Evolutionary conservation across 116 monocot genomes (phyloP).

Genomic region (Trichopus zeylanicus): DNA sequence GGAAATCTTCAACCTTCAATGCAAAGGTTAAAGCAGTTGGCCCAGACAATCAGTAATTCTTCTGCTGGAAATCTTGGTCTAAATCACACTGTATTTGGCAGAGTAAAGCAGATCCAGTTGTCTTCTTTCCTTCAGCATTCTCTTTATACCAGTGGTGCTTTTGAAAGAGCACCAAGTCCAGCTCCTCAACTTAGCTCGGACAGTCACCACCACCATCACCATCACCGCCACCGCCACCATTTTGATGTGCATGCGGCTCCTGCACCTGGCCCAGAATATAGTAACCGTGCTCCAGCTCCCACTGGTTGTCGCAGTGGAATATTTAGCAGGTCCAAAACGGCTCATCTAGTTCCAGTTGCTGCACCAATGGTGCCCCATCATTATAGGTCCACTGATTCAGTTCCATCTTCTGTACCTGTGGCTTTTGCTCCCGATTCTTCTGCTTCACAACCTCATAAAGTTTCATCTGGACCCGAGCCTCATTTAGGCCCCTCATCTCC

Average conservation of each 20-base stretch:
- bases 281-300: constrained; percentile 16
- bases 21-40: constrained; percentile 82
- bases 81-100: constrained; percentile 91
- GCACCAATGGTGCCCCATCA: constrained; percentile 18
- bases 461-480: constrained; percentile 24
- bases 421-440: neutral
- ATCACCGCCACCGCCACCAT: constrained; percentile 24
- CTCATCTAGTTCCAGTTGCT: constrained; percentile 22
- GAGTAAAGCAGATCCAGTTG: constrained; percentile 92
- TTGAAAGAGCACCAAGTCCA: constrained; percentile 45
- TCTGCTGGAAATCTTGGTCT: constrained; percentile 79
- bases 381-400: neutral
- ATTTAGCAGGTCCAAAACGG: constrained; percentile 20
- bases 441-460: constrained; percentile 10
- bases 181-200: constrained; percentile 37
- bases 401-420: constrained; percentile 20
- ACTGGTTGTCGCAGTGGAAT: constrained; percentile 18
- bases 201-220: too few relatives aligned
- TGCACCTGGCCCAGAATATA: constrained; percentile 37
- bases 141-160: constrained; percentile 35
- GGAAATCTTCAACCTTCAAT: constrained; percentile 70
- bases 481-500: constrained; percentile 15
- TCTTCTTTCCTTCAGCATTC: constrained; percentile 85
- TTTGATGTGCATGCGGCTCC: constrained; percentile 28
- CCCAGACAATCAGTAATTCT: constrained; percentile 61